Evolutionary conservation across 176 grass and related monocot genomes (phyloP).

Genomic region (Bonia amplexicaulis): DNA sequence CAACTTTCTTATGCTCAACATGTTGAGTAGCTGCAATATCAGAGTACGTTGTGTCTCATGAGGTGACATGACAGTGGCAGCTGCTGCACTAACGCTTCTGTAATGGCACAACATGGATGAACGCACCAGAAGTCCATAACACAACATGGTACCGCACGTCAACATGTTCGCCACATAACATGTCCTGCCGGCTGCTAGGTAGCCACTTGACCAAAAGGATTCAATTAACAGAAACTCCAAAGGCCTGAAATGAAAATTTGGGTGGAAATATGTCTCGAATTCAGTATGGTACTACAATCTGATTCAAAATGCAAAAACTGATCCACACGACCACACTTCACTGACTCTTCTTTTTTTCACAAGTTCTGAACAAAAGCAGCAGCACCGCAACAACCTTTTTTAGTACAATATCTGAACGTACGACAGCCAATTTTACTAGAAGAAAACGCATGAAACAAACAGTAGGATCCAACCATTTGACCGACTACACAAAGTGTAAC

Average conservation of each 20-base stretch:
- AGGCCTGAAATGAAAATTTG: background rate
- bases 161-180: background rate
- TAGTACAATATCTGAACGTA: background rate
- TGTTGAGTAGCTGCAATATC: background rate
- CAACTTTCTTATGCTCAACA: background rate
- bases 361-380: background rate
- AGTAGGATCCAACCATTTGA: slow-evolving; percentile 13
- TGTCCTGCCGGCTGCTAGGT: background rate
- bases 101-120: background rate
- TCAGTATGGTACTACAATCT: background rate
- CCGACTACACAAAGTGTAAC: background rate
- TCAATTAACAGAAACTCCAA: background rate
- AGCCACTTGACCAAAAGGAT: too few relatives aligned
- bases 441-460: slow-evolving; percentile 6
- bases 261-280: background rate
- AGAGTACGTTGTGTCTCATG: too few relatives aligned
- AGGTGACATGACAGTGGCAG: too few relatives aligned
- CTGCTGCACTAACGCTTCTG: background rate
- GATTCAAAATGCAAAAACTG: background rate
- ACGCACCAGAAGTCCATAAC: too few relatives aligned
- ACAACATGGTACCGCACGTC: background rate
- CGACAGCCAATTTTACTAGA: slow-evolving; percentile 8
- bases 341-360: background rate
- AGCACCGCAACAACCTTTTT: background rate
- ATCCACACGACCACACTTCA: background rate